Base-by-base conservation (phyloP, 2,329 filamentous ascomycete genomes). In the Grosmannia penicillata region DNA sequence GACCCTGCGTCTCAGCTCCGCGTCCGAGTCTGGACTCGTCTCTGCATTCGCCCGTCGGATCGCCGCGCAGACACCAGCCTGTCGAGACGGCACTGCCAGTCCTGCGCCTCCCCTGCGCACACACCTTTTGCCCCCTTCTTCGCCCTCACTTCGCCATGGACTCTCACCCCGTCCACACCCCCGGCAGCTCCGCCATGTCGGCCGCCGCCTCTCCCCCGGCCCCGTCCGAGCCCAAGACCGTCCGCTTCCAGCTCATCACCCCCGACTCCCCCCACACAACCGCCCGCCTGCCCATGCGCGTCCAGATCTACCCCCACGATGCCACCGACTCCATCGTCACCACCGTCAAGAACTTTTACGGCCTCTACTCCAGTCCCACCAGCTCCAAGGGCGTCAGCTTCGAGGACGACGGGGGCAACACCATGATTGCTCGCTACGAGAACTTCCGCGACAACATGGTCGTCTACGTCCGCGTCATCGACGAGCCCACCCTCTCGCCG, bases 311-410 rank as follows among this genome's bases (percentile, higher is more conserved):
- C 53, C 84, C 84, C 33, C 87, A 96, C 59, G 91, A 98, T 65
- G 87, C 84, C 37, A 96, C 89, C 18, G 89, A 96, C 56, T 95
- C 87, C 26, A 98, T 98, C 62, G 84, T 96, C 47, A 91, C 86
- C 13, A 96, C 91, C 2, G 89, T 96, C 54, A 96, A 94, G 71
- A 96, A 95, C 66, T 96, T 96, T 64, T 96, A 94, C 56, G 91
- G 91, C 44, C 72, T 98, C 48, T 95, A 95, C 57, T 83, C 89
- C 47, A 78, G 74, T 45, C 66, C 69, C 26, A 62, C 61, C 45
- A 72, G 75, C 49, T 75, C 75, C 49, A 79, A 79, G 55, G 87
- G 91, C 48, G 81, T 98, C 53, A 93, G 85, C 62, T 96, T 98
- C 53, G 89, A 96, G 61, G 89, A 96, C 58, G 75, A 83, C 47